Conservation (phyloP, 2,329 filamentous ascomycete genomes). For the Pseudocercospora crystallina region DNA sequence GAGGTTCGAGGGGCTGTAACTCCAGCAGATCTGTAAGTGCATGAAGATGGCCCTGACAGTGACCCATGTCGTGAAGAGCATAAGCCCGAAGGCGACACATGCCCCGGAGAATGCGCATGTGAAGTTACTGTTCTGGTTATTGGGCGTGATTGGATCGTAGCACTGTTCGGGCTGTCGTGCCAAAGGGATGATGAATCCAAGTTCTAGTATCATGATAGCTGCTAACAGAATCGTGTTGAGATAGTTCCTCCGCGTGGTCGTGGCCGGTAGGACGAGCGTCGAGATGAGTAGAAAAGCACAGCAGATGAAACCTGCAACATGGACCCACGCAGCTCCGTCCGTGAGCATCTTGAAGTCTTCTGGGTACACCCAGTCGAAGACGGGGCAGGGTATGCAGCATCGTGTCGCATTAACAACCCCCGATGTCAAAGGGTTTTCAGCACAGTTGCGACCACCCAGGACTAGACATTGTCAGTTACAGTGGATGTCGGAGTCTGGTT, state of each 20-base stretch:
- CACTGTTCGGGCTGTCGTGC: slow-evolving; percentile 73
- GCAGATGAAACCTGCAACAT: slow-evolving; percentile 67
- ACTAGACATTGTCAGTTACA: slow-evolving; percentile 15
- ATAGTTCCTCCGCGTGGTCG: slow-evolving; percentile 81
- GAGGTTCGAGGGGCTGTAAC: slow-evolving; percentile 31
- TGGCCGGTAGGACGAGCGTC: slow-evolving; percentile 72
- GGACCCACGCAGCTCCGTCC: slow-evolving; percentile 75
- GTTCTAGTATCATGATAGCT: slow-evolving; percentile 70
- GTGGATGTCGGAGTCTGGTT: background rate
- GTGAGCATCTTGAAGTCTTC: slow-evolving; percentile 56
- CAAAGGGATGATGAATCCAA: slow-evolving; percentile 81
- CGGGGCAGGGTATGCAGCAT: slow-evolving; percentile 84
- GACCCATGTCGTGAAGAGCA: slow-evolving; percentile 75
- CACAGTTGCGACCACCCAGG: slow-evolving; percentile 27
- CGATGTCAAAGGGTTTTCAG: slow-evolving; percentile 25
- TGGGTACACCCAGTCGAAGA: slow-evolving; percentile 69
- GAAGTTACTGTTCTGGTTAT: slow-evolving; percentile 72
- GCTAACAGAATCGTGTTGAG: slow-evolving; percentile 76
- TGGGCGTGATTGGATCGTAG: slow-evolving; percentile 78
- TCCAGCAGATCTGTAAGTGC: slow-evolving; percentile 41
- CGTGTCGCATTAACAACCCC: slow-evolving; percentile 21
- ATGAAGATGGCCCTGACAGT: slow-evolving; percentile 54
- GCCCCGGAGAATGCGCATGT: slow-evolving; percentile 80
- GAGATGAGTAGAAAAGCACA: slow-evolving; percentile 74
- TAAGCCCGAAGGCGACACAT: slow-evolving; percentile 75